Percentiles rank a stretch among this genome's conserved stretches.
Evolutionary conservation across 2,329 filamentous ascomycete genomes (phyloP).

Genomic region (Myriosclerotinia scirpicola): DNA sequence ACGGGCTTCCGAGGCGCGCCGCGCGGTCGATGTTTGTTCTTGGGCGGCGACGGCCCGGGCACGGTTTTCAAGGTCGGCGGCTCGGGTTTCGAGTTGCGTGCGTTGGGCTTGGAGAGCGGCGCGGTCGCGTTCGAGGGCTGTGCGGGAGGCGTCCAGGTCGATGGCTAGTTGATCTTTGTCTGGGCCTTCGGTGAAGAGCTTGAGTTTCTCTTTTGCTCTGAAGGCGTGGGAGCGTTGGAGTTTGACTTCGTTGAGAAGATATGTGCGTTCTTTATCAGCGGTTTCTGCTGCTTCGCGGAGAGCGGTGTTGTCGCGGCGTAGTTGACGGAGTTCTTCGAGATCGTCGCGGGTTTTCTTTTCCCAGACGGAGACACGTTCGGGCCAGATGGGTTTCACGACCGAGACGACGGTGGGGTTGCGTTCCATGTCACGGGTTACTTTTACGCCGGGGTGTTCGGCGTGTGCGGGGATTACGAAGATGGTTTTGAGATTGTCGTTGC

Average conservation of each 20-base stretch:
- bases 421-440: slow-evolving; percentile 49
- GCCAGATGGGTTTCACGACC: slow-evolving; percentile 38
- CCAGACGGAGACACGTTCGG: slow-evolving; percentile 34
- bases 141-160: not conserved
- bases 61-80: not conserved
- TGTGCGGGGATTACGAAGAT: slow-evolving; percentile 56
- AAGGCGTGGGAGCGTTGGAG: not conserved
- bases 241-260: slow-evolving; percentile 14
- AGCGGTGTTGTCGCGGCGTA: not conserved
- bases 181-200: not conserved
- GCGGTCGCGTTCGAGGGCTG: not conserved
- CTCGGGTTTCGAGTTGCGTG: not conserved
- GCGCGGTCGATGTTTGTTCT: not conserved
- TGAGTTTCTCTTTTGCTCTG: not conserved
- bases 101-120: not conserved
- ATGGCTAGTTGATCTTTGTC: not conserved
- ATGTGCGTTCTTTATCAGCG: slow-evolving; percentile 4
- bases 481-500: slow-evolving; percentile 44
- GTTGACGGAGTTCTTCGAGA: slow-evolving; percentile 27
- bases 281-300: slow-evolving; percentile 19
- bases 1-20: not conserved
- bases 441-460: slow-evolving; percentile 48
- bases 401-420: slow-evolving; percentile 44
- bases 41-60: not conserved
- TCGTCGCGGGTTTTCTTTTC: slow-evolving; percentile 33